These are phyloP conservation scores for Cornus florida DNA, from an alignment of 148 eudicot species.

Conservation along the genomic window DNA sequence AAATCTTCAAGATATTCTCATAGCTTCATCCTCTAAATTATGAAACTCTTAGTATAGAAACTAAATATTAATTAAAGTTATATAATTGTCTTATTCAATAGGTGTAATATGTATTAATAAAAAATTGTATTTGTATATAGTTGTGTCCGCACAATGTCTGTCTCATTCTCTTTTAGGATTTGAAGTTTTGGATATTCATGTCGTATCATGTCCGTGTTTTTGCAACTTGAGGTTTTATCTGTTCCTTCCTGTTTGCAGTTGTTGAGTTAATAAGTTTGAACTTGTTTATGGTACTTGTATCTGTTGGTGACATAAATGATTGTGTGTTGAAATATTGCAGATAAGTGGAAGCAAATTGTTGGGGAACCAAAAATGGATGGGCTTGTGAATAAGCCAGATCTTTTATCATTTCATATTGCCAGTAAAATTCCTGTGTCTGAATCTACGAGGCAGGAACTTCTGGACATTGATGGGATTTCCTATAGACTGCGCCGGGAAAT, in stretches of 20 bases:
- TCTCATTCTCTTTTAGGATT: no score
- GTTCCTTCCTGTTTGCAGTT: slow-evolving; percentile 5
- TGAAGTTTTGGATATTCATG: background rate
- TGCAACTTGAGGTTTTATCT: background rate
- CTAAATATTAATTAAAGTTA: no score
- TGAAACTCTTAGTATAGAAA: no score
- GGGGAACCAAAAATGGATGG: slow-evolving; percentile 76
- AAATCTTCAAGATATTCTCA: no score
- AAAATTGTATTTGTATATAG: no score
- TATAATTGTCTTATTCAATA: no score
- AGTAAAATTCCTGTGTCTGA: slow-evolving; percentile 93
- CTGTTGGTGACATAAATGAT: background rate
- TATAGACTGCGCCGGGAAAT: slow-evolving; percentile 86
- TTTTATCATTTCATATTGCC: slow-evolving; percentile 79
- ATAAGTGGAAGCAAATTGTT: slow-evolving; percentile 85
- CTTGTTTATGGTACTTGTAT: background rate
- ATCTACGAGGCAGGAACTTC: slow-evolving; percentile 88
- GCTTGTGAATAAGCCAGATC: slow-evolving; percentile 63
- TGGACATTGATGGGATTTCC: slow-evolving; percentile 89
- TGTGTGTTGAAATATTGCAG: slow-evolving; percentile 43
- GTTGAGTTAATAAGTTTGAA: background rate
- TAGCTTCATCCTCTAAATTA: no score
- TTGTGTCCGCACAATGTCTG: no score
- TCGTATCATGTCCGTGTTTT: background rate
- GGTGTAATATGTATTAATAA: no score